Conservation (phyloP, 1,284 basidiomycete genomes). For the Trichosporon ovoides region DNA sequence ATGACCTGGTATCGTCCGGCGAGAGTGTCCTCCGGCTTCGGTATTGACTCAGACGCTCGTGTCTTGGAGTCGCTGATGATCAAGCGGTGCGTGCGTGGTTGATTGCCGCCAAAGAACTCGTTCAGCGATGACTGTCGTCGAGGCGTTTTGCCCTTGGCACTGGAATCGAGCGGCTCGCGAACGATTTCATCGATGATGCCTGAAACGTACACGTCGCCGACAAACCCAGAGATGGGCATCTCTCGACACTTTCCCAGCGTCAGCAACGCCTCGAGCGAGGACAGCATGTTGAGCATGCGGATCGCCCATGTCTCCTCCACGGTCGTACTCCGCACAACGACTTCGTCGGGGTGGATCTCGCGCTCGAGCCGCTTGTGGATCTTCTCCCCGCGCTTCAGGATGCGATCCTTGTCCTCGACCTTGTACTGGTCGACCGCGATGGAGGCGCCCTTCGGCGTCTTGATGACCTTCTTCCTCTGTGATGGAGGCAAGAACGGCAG, state of each 20-base stretch:
- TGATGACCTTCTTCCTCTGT: constrained; percentile 59
- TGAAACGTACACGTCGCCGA: constrained; percentile 56
- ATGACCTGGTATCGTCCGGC: constrained; percentile 72
- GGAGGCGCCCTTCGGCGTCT: constrained; percentile 59
- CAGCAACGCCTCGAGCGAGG: constrained; percentile 54
- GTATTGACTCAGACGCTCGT: constrained; percentile 56
- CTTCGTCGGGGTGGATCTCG: constrained; percentile 61
- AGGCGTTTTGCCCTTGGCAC: constrained; percentile 15
- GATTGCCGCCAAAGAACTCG: constrained; percentile 23
- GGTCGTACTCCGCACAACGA: constrained; percentile 54
- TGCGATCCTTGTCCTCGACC: constrained; percentile 59
- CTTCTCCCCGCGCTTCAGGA: constrained; percentile 57
- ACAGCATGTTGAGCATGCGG: constrained; percentile 61
- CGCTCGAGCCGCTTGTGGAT: constrained; percentile 77
- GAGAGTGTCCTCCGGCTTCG: constrained; percentile 59
- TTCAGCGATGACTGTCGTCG: constrained; percentile 25
- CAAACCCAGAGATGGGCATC: constrained; percentile 64
- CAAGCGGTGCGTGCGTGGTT: constrained; percentile 45
- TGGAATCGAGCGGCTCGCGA: constrained; percentile 37
- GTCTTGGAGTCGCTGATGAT: constrained; percentile 72
- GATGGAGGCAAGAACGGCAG: constrained; percentile 56
- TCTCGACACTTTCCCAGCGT: constrained; percentile 58
- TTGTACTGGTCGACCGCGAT: constrained; percentile 60
- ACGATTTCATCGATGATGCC: constrained; percentile 62
- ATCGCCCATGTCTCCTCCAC: constrained; percentile 68